These are phyloP conservation scores for Ploettnerulaceae sp. DNA, from an alignment of 2,329 filamentous ascomycete species.

Conservation along the genomic window DNA sequence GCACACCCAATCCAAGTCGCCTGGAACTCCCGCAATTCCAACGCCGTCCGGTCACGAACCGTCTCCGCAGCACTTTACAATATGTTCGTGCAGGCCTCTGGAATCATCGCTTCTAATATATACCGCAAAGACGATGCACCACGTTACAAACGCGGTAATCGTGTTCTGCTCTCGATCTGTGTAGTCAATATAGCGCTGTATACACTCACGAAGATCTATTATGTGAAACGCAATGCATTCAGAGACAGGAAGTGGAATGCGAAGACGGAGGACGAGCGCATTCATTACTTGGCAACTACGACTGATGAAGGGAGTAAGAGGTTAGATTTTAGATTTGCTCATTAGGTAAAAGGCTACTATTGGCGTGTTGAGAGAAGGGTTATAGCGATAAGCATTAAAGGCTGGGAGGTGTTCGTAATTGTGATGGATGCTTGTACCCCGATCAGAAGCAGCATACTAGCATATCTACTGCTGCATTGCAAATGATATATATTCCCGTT, in stretches of 20 bases:
- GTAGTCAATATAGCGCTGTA: constrained; percentile 40
- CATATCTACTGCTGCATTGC: too few relatives aligned
- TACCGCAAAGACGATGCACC: constrained; percentile 43
- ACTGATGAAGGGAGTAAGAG: constrained; percentile 40
- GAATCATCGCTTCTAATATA: constrained; percentile 34
- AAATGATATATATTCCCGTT: too few relatives aligned
- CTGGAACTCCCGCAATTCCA: constrained; percentile 53
- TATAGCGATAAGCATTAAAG: too few relatives aligned
- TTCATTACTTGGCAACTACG: constrained; percentile 42
- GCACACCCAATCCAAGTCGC: constrained; percentile 45
- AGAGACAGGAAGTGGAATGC: constrained; percentile 39
- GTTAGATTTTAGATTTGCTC: constrained; percentile 23
- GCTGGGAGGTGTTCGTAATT: too few relatives aligned
- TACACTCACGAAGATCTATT: constrained; percentile 40
- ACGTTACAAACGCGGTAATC: constrained; percentile 51
- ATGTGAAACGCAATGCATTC: constrained; percentile 40
- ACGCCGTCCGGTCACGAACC: constrained; percentile 55
- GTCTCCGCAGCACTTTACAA: constrained; percentile 63
- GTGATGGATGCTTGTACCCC: too few relatives aligned
- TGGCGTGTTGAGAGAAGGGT: too few relatives aligned
- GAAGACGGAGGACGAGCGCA: constrained; percentile 42
- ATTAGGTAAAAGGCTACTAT: too few relatives aligned
- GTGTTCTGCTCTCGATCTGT: constrained; percentile 41
- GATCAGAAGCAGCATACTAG: too few relatives aligned
- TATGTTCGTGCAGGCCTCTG: constrained; percentile 44